A percentile compares a stretch with the other conserved stretches of the same genome.
Evolutionary conservation across 768 basidiomycete genomes (phyloP).

Genomic region (Cyclocybe aegerita): DNA sequence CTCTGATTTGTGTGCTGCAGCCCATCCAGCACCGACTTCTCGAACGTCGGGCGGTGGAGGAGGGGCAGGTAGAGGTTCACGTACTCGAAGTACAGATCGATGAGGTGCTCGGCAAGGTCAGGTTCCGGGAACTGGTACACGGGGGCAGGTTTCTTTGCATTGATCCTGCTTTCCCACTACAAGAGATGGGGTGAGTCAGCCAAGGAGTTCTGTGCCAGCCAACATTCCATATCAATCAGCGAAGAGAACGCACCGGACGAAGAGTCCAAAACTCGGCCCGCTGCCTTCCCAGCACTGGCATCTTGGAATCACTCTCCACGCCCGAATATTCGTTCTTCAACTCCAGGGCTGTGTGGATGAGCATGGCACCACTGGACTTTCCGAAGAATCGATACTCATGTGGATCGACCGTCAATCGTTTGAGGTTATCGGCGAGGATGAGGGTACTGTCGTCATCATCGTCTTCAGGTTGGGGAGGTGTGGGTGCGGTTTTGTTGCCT

Average conservation of each 20-base stretch:
- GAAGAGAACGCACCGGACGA: conserved; percentile 30
- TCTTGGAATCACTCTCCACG: conserved; percentile 17
- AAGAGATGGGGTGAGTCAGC: background rate
- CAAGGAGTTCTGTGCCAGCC: background rate
- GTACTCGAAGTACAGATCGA: conserved; percentile 64
- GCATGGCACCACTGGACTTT: conserved; percentile 54
- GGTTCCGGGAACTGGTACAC: conserved; percentile 46
- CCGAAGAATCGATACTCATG: conserved; percentile 49
- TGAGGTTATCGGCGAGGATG: conserved; percentile 35
- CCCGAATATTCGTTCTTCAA: conserved; percentile 58
- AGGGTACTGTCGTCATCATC: conserved; percentile 36
- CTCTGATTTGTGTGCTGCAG: conserved; percentile 47
- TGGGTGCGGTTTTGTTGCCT: background rate
- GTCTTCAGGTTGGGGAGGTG: conserved; percentile 16
- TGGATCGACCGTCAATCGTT: conserved; percentile 30
- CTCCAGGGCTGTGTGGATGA: conserved; percentile 54
- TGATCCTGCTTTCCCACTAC: conserved; percentile 37
- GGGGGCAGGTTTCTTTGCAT: conserved; percentile 9
- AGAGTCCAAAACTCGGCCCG: conserved; percentile 39
- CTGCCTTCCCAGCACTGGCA: conserved; percentile 12
- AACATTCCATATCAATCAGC: too few species aligned
- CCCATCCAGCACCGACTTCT: conserved; percentile 44
- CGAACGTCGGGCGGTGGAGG: conserved; percentile 72
- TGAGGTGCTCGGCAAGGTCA: conserved; percentile 49
- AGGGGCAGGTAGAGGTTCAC: conserved; percentile 64